These are phyloP conservation scores for Lecanicillium sp. DNA, from an alignment of 2,329 filamentous ascomycete genomes.

Conservation along the genomic window DNA sequence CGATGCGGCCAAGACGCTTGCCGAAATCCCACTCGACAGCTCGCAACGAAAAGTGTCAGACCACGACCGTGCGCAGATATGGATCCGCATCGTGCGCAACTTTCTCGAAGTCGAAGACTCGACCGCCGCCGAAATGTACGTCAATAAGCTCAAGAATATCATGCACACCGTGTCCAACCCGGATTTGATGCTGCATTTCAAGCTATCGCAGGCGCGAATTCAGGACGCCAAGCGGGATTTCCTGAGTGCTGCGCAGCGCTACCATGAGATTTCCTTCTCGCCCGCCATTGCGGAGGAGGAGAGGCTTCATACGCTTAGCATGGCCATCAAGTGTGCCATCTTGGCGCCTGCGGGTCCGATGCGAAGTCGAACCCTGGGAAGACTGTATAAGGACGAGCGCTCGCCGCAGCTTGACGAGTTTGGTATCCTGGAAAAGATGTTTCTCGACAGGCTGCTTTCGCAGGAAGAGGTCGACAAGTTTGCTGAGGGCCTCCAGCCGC, in stretches of 20 bases:
- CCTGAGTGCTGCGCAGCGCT: conserved; percentile 76
- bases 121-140: conserved; percentile 71
- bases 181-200: conserved; percentile 73
- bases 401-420: conserved; percentile 68
- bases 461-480: conserved; percentile 82
- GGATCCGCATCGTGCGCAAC: conserved; percentile 90
- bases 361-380: conserved; percentile 69
- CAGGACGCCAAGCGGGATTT: conserved; percentile 86
- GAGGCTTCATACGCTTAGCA: conserved; percentile 72
- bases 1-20: conserved; percentile 67
- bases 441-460: conserved; percentile 75
- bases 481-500: conserved; percentile 67
- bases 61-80: conserved; percentile 73
- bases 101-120: conserved; percentile 93
- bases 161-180: conserved; percentile 71
- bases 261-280: conserved; percentile 79
- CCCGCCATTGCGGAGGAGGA: conserved; percentile 76
- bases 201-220: conserved; percentile 86
- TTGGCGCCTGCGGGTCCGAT: conserved; percentile 84
- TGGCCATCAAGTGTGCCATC: conserved; percentile 86
- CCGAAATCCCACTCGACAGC: conserved; percentile 80
- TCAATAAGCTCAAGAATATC: conserved; percentile 93
- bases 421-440: conserved; percentile 93
- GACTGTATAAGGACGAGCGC: conserved; percentile 90
- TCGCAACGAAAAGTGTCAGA: conserved; percentile 78